A percentile compares a stretch with the other conserved stretches of the same genome.
phyloP scores from a whole-genome alignment of 805 yeast species.

The Monosporozyma solicola region DNA sequence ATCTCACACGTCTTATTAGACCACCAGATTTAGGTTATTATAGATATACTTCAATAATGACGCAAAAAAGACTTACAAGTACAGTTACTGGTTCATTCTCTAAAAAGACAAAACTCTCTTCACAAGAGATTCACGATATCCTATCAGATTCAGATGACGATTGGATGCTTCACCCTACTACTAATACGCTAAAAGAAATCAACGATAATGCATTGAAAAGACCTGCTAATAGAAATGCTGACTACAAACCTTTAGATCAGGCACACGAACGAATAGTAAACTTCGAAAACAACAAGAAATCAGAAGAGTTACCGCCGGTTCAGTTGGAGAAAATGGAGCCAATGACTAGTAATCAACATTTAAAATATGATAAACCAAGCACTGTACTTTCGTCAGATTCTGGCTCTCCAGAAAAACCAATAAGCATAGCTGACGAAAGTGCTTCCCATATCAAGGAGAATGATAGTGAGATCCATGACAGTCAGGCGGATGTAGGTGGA shows the following conservation, averaged over 20 bases:
- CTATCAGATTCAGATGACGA: conserved; percentile 10
- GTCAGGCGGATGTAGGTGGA: neutral
- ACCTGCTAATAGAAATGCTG: neutral
- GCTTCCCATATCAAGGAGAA: neutral
- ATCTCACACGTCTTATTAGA: neutral
- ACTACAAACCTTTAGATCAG: neutral
- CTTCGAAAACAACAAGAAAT: neutral
- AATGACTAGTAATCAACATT: neutral
- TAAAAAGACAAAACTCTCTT: conserved; percentile 6
- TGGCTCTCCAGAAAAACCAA: neutral
- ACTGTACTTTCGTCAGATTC: neutral
- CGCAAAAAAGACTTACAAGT: neutral
- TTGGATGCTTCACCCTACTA: conserved; percentile 5
- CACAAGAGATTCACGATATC: conserved; percentile 4
- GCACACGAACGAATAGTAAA: neutral
- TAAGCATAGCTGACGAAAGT: neutral
- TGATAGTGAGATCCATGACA: neutral
- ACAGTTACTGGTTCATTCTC: neutral
- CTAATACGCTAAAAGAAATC: neutral
- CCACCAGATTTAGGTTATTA: neutral
- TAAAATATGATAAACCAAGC: neutral
- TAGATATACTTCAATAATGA: neutral
- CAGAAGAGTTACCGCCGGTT: neutral
- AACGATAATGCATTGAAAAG: neutral
- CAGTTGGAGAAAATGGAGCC: neutral